Evolutionary conservation across 306 rosid genomes (phyloP).

Genomic region (Coriaria nepalensis): DNA sequence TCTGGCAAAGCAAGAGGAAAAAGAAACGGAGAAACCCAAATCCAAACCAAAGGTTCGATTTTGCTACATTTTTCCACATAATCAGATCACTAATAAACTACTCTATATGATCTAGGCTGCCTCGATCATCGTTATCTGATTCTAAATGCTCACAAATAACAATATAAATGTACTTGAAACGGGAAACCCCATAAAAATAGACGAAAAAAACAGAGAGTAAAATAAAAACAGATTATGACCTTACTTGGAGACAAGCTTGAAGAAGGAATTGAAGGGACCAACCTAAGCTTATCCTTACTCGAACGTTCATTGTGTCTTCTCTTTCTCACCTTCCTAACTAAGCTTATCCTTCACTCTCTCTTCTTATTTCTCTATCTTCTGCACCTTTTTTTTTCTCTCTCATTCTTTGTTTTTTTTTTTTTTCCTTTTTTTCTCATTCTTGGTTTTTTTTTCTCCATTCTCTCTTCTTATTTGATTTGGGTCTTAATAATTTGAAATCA

Average conservation of each 20-base stretch:
- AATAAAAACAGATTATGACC: neutral
- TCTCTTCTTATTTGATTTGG: too few species aligned
- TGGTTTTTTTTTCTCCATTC: too few species aligned
- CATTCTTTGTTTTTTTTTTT: too few species aligned
- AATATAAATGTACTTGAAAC: neutral
- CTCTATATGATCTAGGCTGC: constrained; percentile 42
- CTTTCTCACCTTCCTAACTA: constrained; percentile 43
- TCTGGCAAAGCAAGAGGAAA: too few species aligned
- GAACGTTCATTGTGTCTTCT: constrained; percentile 27
- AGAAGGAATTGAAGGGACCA: constrained; percentile 37
- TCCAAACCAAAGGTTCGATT: constrained; percentile 82
- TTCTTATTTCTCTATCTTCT: too few species aligned
- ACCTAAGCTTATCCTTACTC: constrained; percentile 50
- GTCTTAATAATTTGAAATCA: too few species aligned
- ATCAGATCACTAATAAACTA: constrained; percentile 45
- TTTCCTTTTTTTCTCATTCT: too few species aligned
- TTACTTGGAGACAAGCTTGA: constrained; percentile 45
- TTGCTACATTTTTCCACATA: constrained; percentile 79
- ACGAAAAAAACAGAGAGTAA: too few species aligned
- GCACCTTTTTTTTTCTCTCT: too few species aligned
- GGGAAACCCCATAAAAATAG: neutral
- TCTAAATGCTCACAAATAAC: constrained; percentile 21
- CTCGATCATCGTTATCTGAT: constrained; percentile 30
- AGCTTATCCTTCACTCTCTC: too few species aligned
- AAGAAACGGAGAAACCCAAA: constrained; percentile 44